Percentiles rank a stretch among this genome's conserved stretches.
Conservation (phyloP, 306 rosid species). For the Rubus idaeus region DNA sequence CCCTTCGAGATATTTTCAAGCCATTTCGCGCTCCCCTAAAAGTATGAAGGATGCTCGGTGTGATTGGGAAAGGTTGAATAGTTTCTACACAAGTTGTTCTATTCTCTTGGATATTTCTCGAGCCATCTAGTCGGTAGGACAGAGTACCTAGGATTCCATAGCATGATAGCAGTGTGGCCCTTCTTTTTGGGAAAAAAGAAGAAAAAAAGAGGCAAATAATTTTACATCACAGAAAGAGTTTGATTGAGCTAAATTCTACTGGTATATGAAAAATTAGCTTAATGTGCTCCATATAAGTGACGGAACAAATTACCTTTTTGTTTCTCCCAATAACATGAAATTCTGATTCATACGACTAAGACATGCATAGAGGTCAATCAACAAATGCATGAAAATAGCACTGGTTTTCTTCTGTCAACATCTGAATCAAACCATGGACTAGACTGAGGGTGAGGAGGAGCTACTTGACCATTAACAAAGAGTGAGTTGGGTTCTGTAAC, state of each 20-base stretch:
- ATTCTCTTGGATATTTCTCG: not conserved
- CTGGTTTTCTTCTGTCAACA: conserved; percentile 21
- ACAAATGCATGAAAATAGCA: conserved; percentile 44
- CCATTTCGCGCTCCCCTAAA: not conserved
- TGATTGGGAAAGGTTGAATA: not conserved
- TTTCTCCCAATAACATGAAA: conserved; percentile 12
- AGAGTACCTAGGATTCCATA: not conserved
- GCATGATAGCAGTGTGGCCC: not conserved
- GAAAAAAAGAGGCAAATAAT: not conserved
- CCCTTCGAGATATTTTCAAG: not conserved
- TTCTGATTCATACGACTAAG: not conserved
- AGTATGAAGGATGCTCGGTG: not conserved
- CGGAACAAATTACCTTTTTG: not conserved
- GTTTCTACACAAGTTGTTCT: not conserved
- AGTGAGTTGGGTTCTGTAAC: conserved; percentile 42
- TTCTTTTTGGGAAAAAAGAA: not conserved
- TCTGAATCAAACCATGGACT: conserved; percentile 30
- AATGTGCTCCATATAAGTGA: not conserved
- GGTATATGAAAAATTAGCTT: not conserved
- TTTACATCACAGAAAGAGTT: not conserved
- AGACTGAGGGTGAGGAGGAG: conserved; percentile 42
- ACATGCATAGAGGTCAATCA: conserved; percentile 24
- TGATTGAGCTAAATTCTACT: not conserved
- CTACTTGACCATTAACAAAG: conserved; percentile 48
- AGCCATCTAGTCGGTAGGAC: conserved; percentile 1